These are phyloP conservation scores for Suillus ampliporus DNA, from an alignment of 768 basidiomycete species.

Conservation along the genomic window DNA sequence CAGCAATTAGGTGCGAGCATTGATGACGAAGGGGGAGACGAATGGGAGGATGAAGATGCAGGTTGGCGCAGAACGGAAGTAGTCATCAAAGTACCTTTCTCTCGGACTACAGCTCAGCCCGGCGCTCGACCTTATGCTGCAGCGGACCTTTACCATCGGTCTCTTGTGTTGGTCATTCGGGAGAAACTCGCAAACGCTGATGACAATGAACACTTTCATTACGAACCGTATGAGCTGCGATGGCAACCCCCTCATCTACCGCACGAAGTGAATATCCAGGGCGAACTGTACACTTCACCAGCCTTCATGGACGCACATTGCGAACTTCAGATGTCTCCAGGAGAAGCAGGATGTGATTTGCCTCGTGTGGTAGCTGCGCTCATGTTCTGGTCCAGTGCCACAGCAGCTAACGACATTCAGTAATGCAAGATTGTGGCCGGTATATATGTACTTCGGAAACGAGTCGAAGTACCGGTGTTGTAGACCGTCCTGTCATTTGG, in stretches of 20 bases:
- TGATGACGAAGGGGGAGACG: neutral
- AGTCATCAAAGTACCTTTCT: conserved; percentile 22
- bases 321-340: conserved; percentile 20
- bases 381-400: conserved; percentile 40
- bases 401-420: conserved; percentile 37
- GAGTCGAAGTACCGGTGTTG: conserved; percentile 23
- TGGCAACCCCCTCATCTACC: conserved; percentile 2
- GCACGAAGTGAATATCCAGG: conserved; percentile 13
- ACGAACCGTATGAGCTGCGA: conserved; percentile 12
- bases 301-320: conserved; percentile 19
- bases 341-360: conserved; percentile 19
- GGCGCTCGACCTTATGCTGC: conserved; percentile 13
- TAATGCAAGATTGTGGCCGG: conserved; percentile 28
- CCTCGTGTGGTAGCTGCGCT: conserved; percentile 22
- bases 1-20: conserved; percentile 1
- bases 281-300: conserved; percentile 24
- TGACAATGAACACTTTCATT: conserved; percentile 18
- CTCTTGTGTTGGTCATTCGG: conserved; percentile 20
- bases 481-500: conserved; percentile 18
- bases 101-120: neutral
- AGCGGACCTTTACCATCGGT: conserved; percentile 18
- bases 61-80: conserved; percentile 19
- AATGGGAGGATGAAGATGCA: conserved; percentile 19
- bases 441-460: conserved; percentile 30
- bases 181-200: conserved; percentile 18